phyloP scores from a whole-genome alignment of 306 rosid genomes.

The Acacia acuminata region DNA sequence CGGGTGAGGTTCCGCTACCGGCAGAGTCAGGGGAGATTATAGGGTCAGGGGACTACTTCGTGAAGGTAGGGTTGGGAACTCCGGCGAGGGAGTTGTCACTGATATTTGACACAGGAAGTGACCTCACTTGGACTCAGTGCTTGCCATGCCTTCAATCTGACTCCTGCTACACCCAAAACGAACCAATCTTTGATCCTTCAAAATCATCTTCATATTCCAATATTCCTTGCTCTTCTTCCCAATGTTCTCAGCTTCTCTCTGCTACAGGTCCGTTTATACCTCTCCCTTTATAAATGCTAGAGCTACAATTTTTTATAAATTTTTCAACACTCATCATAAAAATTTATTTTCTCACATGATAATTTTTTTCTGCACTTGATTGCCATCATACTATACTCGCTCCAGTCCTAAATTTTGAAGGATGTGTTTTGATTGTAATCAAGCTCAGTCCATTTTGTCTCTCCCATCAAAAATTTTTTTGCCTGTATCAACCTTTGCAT shows the following conservation, averaged over 20 bases:
- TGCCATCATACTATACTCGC: no score
- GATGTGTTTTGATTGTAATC: no score
- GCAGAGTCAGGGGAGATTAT: conserved; percentile 53
- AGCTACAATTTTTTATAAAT: background rate
- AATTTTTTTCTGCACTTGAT: no score
- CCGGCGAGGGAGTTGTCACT: conserved; percentile 56
- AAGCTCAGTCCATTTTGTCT: no score
- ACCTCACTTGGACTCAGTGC: conserved; percentile 84
- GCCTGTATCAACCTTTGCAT: no score
- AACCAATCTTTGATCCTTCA: conserved; percentile 48
- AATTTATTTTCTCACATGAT: no score
- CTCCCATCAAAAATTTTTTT: no score
- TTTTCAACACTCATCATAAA: no score
- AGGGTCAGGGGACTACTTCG: conserved; percentile 62
- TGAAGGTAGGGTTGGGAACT: conserved; percentile 61
- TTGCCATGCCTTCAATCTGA: conserved; percentile 45
- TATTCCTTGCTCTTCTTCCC: conserved; percentile 44
- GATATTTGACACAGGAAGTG: conserved; percentile 74
- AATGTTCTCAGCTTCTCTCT: conserved; percentile 49
- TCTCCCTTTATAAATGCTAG: no score
- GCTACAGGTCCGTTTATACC: conserved; percentile 44
- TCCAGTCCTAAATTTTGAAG: no score
- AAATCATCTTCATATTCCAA: conserved; percentile 47
- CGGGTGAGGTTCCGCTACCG: conserved; percentile 32
- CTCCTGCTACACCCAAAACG: conserved; percentile 59